These are phyloP conservation scores for Arthrobotrys conoides DNA, from an alignment of 2,329 filamentous ascomycete genomes.

Conservation along the genomic window DNA sequence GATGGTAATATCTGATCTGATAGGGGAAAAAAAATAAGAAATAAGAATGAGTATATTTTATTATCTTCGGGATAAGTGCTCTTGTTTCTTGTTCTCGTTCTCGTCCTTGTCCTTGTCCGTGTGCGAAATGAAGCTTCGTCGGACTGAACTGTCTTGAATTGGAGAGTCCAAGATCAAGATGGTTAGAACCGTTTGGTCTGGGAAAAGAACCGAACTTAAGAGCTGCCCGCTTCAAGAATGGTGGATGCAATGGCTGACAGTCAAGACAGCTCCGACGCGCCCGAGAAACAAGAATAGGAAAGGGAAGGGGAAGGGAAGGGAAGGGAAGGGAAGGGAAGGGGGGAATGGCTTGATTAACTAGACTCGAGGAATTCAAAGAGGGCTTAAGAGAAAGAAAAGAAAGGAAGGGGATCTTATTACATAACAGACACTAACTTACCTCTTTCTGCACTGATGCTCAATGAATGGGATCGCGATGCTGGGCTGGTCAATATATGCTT, in stretches of 20 bases:
- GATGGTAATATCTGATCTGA: not conserved
- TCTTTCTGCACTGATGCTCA: slow-evolving; percentile 11
- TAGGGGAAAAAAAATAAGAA: not conserved
- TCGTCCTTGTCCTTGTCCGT: too few relatives aligned
- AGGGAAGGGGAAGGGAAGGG: slow-evolving; percentile 2
- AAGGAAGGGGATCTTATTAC: slow-evolving; percentile 40
- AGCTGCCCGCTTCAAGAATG: slow-evolving; percentile 34
- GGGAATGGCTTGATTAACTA: not conserved
- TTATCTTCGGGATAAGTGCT: slow-evolving; percentile 55
- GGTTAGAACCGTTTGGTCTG: slow-evolving; percentile 27
- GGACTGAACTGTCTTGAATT: slow-evolving; percentile 44
- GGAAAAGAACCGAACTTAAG: too few relatives aligned
- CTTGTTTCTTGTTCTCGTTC: too few relatives aligned
- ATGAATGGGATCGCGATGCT: slow-evolving; percentile 35
- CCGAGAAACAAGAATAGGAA: slow-evolving; percentile 6
- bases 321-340: not conserved
- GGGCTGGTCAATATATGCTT: not conserved
- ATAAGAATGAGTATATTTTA: slow-evolving; percentile 3
- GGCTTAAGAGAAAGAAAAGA: not conserved
- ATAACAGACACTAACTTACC: slow-evolving; percentile 31
- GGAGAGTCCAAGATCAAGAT: slow-evolving; percentile 42
- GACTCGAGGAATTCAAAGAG: not conserved
- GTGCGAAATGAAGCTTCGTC: slow-evolving; percentile 36
- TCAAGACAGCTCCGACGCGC: slow-evolving; percentile 33
- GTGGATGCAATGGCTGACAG: slow-evolving; percentile 3